Conservation (phyloP, 352 stramenopile species). For the Pythium insidiosum region DNA sequence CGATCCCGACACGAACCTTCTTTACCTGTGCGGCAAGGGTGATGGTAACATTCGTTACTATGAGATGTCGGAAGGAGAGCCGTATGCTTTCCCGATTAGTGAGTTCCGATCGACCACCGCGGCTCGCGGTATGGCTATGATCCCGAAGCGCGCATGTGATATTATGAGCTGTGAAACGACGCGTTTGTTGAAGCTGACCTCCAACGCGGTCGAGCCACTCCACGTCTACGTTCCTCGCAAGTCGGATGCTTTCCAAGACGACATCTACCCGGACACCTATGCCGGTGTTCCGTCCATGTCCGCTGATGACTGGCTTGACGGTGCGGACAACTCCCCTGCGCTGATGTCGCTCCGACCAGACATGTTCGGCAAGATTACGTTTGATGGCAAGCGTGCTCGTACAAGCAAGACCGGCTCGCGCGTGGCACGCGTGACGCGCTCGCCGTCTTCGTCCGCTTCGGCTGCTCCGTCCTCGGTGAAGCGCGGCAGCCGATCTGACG, state of each 20-base stretch:
- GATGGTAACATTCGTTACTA: slow-evolving; percentile 99
- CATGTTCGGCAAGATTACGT: slow-evolving; percentile 78
- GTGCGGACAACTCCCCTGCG: slow-evolving; percentile 90
- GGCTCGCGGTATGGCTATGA: slow-evolving; percentile 96
- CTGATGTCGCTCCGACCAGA: slow-evolving; percentile 92
- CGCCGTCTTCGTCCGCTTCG: slow-evolving; percentile 15
- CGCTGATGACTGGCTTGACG: slow-evolving; percentile 94
- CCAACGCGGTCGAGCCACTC: slow-evolving; percentile 96
- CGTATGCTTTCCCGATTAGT: slow-evolving; percentile 88
- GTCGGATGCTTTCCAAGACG: slow-evolving; percentile 98
- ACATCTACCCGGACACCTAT: slow-evolving; percentile 98
- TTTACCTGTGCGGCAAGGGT: slow-evolving; percentile 97
- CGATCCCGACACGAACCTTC: slow-evolving; percentile 95
- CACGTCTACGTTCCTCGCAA: slow-evolving; percentile 96
- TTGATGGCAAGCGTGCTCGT: slow-evolving; percentile 68
- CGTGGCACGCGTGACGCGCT: slow-evolving; percentile 19
- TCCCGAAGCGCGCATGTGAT: slow-evolving; percentile 97
- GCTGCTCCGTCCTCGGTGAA: slow-evolving; percentile 16
- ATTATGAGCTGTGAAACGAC: slow-evolving; percentile 98
- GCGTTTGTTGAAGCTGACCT: slow-evolving; percentile 94
- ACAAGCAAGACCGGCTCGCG: slow-evolving; percentile 15
- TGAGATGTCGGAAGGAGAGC: slow-evolving; percentile 95
- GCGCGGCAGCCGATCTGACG: slow-evolving; percentile 12
- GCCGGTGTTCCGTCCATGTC: slow-evolving; percentile 92
- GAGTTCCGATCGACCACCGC: slow-evolving; percentile 95